Evolutionary conservation across 805 yeast species (phyloP), one percentile per base, ranked within the genome.

Genomic region (Kodamaea restingae): DNA sequence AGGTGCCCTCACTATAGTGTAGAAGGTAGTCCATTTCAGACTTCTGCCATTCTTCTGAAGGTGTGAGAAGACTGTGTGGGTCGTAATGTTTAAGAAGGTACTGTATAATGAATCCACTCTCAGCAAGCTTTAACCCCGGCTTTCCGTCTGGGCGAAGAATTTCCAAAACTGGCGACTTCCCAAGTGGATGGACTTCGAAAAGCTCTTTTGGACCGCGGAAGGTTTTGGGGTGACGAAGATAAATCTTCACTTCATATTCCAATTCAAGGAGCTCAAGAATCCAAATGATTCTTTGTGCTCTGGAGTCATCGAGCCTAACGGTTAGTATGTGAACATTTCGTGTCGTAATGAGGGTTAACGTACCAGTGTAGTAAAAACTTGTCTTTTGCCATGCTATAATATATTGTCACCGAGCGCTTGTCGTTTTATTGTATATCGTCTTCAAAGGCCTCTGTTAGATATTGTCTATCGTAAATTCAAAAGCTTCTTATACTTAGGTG

Each of bases 251-350:
- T 10, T 73, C 75, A 50, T 79, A 83, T 18, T 74, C 75, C 5
- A 81, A 51, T 9, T 65, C 66, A 10, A 84, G 60, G 36, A 79
- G 74, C 43, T 81, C 86, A n/a, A 84, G 60, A 34, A 79, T 59
- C 84, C 87, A 83, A 21, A 76, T 51, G 7, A 81, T 67, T 39
- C 88, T 67, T 38, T 72, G 77, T 1, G 86, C 61, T 51, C 90
- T 67, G 3, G 87, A 80, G 12, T 70, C 61, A 40, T 70, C 70
- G 32, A 78, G 69, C 71, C 75, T 58, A 10, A 10, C 22, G 15
- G 32, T 30, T 30, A 30, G 32, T 15, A 17, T n/a, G 4, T 26
- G 35, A 11, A 5, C 24, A n/a, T 21, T 4, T 12, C 8, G 8
- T 8, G 10, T 27, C 17, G 3, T 4, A 9, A 6, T 29, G 22